These are phyloP conservation scores for Lagerstroemia fauriei DNA, from an alignment of 441 rosid species.

Conservation along the genomic window DNA sequence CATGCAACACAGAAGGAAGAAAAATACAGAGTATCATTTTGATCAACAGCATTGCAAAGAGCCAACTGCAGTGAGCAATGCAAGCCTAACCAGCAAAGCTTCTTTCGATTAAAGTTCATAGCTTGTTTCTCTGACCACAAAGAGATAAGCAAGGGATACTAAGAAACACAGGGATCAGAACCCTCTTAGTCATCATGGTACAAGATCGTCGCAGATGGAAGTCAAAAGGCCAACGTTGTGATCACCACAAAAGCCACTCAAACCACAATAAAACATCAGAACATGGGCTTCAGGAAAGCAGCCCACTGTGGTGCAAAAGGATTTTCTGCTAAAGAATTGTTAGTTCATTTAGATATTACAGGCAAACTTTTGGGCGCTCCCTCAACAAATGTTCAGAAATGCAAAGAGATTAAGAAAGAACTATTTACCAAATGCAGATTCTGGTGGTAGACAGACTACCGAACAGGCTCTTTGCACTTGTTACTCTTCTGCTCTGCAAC, in stretches of 20 bases:
- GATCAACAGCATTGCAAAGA: too few species aligned
- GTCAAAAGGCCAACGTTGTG: background rate
- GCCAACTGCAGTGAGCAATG: too few species aligned
- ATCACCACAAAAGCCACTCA: background rate
- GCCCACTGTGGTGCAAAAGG: too few species aligned
- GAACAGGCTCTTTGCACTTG: conserved; percentile 5
- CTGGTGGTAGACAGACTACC: background rate
- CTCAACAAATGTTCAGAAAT: background rate
- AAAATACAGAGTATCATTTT: too few species aligned
- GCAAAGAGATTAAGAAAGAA: background rate
- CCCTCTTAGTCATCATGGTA: background rate
- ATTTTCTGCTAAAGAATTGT: background rate
- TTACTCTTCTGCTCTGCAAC: conserved; percentile 26
- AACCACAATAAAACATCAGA: background rate
- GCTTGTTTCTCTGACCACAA: background rate
- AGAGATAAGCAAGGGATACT: background rate
- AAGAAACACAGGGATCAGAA: background rate
- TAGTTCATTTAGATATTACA: background rate
- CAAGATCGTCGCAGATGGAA: too few species aligned
- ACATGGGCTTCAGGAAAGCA: background rate
- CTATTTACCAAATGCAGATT: background rate
- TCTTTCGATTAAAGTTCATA: background rate
- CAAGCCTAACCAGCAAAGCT: too few species aligned
- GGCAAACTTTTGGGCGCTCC: background rate
- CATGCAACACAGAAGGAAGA: too few species aligned